Evolutionary conservation across 2,329 filamentous ascomycete genomes (phyloP), one percentile per base, ranked within the genome.

Genomic region (Diaporthe eres): DNA sequence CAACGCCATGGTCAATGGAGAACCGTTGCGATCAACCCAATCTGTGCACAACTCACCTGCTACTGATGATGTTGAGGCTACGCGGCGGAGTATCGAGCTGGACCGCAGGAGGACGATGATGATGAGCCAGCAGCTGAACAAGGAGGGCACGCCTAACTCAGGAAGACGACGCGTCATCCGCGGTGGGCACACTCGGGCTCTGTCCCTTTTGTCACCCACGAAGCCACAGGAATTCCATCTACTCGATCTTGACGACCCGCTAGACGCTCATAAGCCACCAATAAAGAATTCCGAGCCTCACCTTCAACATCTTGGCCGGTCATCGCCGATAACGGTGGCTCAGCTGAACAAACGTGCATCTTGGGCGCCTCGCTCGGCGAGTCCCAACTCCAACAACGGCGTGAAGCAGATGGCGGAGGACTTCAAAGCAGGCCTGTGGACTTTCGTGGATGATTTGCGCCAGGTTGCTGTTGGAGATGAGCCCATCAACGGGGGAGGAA

Each of bases 391-490:
- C 17, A 73, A 76, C 74, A 80, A 78, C 0, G 88, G 83, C 58
- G 85, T 91, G 76, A 95, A 95, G 82, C 94, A 97, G 83, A 93
- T 98, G 84, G 94, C 96, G 22, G 94, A 94, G 76, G 97, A 98
- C 84, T 92, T 99, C 83, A 95, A 93, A 82, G 92, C 97, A 71
- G 96, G 97, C 2, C 86, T 99, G 67, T 96, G 94, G 92, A 98
- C 95, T 1, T 99, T 99, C 84, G 92, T 98, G 76, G 97, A 98
- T 83, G 97, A 99, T 82, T 92, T 99, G 65, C 91, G 96, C 79
- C 97, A 98, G 84, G 97, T 96, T 19, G 98, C 97, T 0, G 95
- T 99, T 9, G 97, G 97, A 34, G 97, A 99, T 73, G 97, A 99
- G 85, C 94, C 92, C 22, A 91, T 95, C 77, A 92, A 88, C 76